A percentile compares a stretch with the other conserved stretches of the same genome.
Evolutionary conservation across 257 asterid genomes (phyloP).

Genomic region (Lycium ferocissimum): DNA sequence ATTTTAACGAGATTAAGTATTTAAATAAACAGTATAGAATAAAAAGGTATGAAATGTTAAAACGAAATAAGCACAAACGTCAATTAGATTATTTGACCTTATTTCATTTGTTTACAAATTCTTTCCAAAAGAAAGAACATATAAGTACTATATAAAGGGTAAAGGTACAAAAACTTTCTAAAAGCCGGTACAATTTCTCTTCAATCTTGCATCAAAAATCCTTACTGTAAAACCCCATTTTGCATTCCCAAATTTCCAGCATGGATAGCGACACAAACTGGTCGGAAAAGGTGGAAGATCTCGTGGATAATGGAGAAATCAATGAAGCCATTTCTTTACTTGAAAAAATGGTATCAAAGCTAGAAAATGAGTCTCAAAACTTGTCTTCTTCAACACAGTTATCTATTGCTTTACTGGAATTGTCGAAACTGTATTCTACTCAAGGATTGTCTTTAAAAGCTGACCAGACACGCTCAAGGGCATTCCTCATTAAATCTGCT

Average conservation of each 20-base stretch:
- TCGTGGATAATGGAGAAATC: slow-evolving; percentile 58
- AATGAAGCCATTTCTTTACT: slow-evolving; percentile 61
- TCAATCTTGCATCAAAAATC: background rate
- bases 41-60: no score
- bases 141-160: background rate
- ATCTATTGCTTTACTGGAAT: slow-evolving; percentile 65
- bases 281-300: slow-evolving; percentile 83
- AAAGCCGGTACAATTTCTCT: background rate
- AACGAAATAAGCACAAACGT: no score
- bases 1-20: no score
- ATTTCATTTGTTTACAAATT: no score
- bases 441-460: slow-evolving; percentile 70
- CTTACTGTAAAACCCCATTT: background rate
- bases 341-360: slow-evolving; percentile 59
- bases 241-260: background rate
- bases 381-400: slow-evolving; percentile 40
- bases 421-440: slow-evolving; percentile 67
- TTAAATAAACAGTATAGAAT: no score
- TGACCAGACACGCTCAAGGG: slow-evolving; percentile 62
- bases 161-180: background rate
- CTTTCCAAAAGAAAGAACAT: background rate
- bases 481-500: slow-evolving; percentile 52
- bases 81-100: no score
- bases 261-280: slow-evolving; percentile 45
- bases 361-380: slow-evolving; percentile 47